Conservation (phyloP, 108 stramenopile species). For the Seminavis robusta region DNA sequence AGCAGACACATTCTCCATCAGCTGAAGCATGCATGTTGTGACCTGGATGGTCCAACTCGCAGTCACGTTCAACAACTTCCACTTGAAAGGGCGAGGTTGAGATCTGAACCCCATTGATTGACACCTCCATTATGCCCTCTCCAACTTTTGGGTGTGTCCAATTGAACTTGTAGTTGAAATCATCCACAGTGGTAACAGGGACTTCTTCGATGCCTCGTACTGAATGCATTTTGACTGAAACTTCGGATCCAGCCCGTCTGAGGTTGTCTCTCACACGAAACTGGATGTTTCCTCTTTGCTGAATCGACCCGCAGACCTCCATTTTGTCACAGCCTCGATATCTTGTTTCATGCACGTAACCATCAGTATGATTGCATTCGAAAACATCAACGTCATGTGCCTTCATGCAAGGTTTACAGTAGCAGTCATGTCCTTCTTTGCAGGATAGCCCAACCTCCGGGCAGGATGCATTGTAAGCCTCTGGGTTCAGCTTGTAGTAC, state of each 20-base stretch:
- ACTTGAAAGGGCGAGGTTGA: constrained; percentile 2
- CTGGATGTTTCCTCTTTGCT: constrained; percentile 3
- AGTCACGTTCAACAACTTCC: not conserved
- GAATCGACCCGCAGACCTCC: no score
- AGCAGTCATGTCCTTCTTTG: not conserved
- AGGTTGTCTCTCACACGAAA: constrained; percentile 17
- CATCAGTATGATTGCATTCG: no score
- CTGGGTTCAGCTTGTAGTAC: no score
- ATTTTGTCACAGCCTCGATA: not conserved
- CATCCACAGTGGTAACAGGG: not conserved
- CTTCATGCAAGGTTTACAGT: constrained; percentile 10
- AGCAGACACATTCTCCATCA: no score
- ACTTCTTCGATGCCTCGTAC: not conserved
- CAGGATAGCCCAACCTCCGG: no score
- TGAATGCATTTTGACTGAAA: not conserved
- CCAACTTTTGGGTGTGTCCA: not conserved
- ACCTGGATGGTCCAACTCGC: not conserved
- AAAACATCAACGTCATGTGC: constrained; percentile 5
- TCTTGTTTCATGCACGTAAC: no score
- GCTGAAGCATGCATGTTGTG: no score
- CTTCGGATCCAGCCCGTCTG: not conserved
- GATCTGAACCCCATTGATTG: constrained; percentile 1
- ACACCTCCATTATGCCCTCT: not conserved
- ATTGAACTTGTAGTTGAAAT: not conserved
- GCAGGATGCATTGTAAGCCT: no score